Evolutionary conservation across 306 rosid genomes (phyloP).

Genomic region (Neltuma alba): DNA sequence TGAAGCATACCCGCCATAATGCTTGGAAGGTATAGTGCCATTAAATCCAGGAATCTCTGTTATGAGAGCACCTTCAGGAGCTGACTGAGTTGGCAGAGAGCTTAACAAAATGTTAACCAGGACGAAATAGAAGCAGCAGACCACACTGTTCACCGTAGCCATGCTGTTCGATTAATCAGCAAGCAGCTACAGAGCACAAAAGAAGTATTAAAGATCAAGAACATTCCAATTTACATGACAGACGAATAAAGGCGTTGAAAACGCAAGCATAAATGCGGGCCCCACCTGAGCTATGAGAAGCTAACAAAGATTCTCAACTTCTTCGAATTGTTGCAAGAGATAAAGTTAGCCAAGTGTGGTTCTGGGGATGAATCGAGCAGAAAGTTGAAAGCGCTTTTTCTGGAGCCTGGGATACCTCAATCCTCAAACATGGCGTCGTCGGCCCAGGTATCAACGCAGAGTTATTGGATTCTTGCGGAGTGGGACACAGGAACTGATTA

Average conservation of each 20-base stretch:
- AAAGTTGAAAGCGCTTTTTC: neutral
- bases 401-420: neutral
- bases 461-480: neutral
- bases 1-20: slow-evolving; percentile 23
- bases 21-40: slow-evolving; percentile 33
- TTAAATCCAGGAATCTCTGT: slow-evolving; percentile 23
- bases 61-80: slow-evolving; percentile 20
- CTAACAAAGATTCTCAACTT: neutral
- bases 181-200: neutral
- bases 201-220: neutral
- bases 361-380: neutral
- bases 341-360: neutral
- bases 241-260: neutral
- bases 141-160: neutral
- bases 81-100: slow-evolving; percentile 20
- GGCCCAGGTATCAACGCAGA: neutral
- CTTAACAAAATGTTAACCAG: neutral
- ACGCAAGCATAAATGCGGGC: neutral
- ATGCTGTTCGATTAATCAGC: neutral
- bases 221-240: neutral
- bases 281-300: neutral
- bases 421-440: neutral
- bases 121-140: neutral
- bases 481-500: neutral
- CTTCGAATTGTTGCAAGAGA: neutral